Conservation (phyloP, 2,329 filamentous ascomycete genomes). For the Zopfia rhizophila region DNA sequence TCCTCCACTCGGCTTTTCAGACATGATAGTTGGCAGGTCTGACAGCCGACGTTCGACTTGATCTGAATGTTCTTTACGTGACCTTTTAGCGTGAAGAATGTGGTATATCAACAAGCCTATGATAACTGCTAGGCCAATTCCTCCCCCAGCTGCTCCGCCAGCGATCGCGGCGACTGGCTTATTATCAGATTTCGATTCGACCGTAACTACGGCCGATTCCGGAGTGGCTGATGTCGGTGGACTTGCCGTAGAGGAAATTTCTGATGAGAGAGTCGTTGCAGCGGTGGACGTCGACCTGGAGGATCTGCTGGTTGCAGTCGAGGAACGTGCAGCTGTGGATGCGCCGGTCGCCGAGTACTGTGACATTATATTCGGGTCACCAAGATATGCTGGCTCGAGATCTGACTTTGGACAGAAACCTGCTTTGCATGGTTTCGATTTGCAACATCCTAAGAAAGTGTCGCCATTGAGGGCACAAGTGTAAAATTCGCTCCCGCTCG, state of each 20-base stretch:
- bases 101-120: conserved; percentile 30
- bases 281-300: conserved; percentile 1
- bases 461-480: conserved; percentile 43
- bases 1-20: neutral
- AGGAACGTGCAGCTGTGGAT: neutral
- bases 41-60: conserved; percentile 10
- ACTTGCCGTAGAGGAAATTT: conserved; percentile 8
- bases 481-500: conserved; percentile 40
- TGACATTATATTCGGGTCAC: conserved; percentile 13
- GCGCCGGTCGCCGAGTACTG: conserved; percentile 10
- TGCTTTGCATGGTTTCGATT: conserved; percentile 45
- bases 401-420: conserved; percentile 36
- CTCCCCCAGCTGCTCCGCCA: conserved; percentile 35
- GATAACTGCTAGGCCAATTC: conserved; percentile 24
- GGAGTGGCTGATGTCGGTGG: conserved; percentile 1
- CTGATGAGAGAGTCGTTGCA: conserved; percentile 7
- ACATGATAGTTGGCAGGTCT: conserved; percentile 12
- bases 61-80: conserved; percentile 14
- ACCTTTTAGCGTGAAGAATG: conserved; percentile 23
- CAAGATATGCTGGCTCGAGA: conserved; percentile 33
- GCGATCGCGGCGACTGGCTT: conserved; percentile 32
- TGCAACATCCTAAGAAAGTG: conserved; percentile 53
- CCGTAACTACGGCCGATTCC: neutral
- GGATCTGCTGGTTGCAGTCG: conserved; percentile 7
- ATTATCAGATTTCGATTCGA: conserved; percentile 7